Conservation (phyloP, 2,329 filamentous ascomycete species). For the Exutisphaerella laricina region DNA sequence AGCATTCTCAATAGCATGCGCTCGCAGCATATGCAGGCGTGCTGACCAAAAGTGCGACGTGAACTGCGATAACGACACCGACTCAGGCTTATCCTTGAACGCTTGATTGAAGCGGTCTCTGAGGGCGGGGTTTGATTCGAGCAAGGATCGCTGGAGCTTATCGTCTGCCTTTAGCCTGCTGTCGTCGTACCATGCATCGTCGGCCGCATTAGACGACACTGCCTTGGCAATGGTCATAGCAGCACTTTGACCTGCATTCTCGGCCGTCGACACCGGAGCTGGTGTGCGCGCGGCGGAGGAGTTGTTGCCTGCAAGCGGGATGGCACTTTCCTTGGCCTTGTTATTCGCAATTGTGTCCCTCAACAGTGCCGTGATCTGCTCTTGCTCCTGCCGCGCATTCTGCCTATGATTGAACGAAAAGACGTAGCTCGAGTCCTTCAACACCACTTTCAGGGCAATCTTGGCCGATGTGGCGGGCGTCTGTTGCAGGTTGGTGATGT, state of each 20-base stretch:
- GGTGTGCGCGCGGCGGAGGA: conserved; percentile 17
- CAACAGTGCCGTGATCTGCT: conserved; percentile 74
- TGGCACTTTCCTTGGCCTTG: conserved; percentile 47
- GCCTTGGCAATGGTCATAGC: conserved; percentile 75
- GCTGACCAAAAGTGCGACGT: conserved; percentile 94
- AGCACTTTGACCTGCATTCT: conserved; percentile 29
- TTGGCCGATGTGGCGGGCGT: conserved; percentile 83
- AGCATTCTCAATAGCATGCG: conserved; percentile 80
- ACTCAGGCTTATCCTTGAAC: conserved; percentile 73
- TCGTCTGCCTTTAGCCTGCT: conserved; percentile 69
- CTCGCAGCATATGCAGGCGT: conserved; percentile 74
- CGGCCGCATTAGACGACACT: conserved; percentile 45
- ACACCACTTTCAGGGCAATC: conserved; percentile 90
- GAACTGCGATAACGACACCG: conserved; percentile 73
- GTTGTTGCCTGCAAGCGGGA: conserved; percentile 32
- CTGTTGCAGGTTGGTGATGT: conserved; percentile 91
- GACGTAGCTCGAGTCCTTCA: conserved; percentile 68
- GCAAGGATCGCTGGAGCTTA: conserved; percentile 77
- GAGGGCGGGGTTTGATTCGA: conserved; percentile 68
- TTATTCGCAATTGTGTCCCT: conserved; percentile 68
- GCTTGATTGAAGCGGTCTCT: conserved; percentile 84
- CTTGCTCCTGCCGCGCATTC: conserved; percentile 75
- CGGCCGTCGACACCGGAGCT: conserved; percentile 17
- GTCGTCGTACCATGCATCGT: conserved; percentile 73
- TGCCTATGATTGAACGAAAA: conserved; percentile 81